These are phyloP conservation scores for Sporothrix humicola DNA, from an alignment of 2,329 filamentous ascomycete species.

Conservation along the genomic window DNA sequence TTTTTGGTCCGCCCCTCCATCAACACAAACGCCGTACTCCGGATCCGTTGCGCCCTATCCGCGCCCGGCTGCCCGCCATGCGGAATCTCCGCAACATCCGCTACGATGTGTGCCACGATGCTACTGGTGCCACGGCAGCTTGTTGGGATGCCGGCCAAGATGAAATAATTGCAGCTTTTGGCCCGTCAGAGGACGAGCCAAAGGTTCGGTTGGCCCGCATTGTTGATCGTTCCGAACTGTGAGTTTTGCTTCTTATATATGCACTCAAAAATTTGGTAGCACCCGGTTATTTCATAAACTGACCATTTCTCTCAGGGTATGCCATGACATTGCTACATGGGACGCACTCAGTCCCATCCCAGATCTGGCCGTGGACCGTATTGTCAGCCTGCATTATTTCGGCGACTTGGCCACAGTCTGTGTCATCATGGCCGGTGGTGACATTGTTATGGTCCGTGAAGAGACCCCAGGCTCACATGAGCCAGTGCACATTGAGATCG, in stretches of 20 bases:
- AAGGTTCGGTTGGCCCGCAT: constrained; percentile 73
- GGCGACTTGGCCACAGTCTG: constrained; percentile 78
- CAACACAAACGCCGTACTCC: not conserved
- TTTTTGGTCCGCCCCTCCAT: not conserved
- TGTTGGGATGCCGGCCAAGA: constrained; percentile 86
- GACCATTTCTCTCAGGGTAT: constrained; percentile 30
- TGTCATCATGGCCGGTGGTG: constrained; percentile 84
- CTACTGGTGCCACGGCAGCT: constrained; percentile 70
- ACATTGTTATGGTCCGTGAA: constrained; percentile 86
- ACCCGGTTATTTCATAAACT: not conserved
- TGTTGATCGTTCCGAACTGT: constrained; percentile 40
- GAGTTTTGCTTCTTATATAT: not conserved
- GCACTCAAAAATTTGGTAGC: too few relatives aligned
- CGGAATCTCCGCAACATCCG: constrained; percentile 83
- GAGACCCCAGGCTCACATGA: constrained; percentile 56
- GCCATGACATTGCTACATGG: constrained; percentile 76
- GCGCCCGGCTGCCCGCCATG: constrained; percentile 60
- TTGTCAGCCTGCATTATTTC: constrained; percentile 84
- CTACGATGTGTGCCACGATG: constrained; percentile 68
- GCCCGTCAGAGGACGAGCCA: constrained; percentile 72
- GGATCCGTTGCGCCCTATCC: not conserved
- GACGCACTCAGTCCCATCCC: constrained; percentile 82
- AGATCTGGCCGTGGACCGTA: constrained; percentile 73
- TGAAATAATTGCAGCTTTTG: constrained; percentile 81
- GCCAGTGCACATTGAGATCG: constrained; percentile 87